Base-by-base conservation (phyloP, 1,284 basidiomycete species). In the Schizophyllum amplum region DNA sequence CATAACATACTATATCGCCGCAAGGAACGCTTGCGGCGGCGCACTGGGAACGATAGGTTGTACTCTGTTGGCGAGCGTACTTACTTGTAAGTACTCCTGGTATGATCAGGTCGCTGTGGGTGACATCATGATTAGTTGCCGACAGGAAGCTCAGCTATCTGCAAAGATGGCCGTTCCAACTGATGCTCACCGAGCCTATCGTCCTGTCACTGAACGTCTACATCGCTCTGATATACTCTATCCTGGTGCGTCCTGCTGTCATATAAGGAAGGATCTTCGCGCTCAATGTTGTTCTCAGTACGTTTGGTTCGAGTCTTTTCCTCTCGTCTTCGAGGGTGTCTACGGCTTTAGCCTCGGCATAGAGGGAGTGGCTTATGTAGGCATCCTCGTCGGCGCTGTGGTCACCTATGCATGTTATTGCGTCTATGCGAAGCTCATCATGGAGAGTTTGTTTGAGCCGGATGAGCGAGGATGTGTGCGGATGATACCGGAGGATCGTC, bases 311-410 rank as follows among this genome's bases (percentile, higher is more conserved):
- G 66, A 68, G 54, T 66, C 68, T 2, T 71, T 71, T 62, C 66
- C 67, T 26, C 61, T 73, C 22, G 70, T 71, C 24, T 72, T 71
- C 59, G 60, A 63, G 24, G 69, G 62, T 56, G 63, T 70, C 17
- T 67, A 74, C 47, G 52, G 54, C 21, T 70, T 74, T 65, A 72
- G 71, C 59, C 62, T 67, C n/a, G 73, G 72, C 42, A 61, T 75
- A 53, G 67, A 69, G 6, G 76, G 78, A 1, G 70, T 82, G 21
- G 71, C 78, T 49, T 78, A 80, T 64, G 67, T 80, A 56, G 76
- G 76, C n/a, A 71, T 81, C 49, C 71, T 76, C 1, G 63, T 72
- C 26, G 69, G 69, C 59, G 70, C 67, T 2, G 7, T 60, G 2
- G 20, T 67, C 21, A 62, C 64, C 11, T 65, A 62, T 54, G 61